Evolutionary conservation across 441 rosid genomes (phyloP).

Genomic region (Cnidoscolus chayamansa): DNA sequence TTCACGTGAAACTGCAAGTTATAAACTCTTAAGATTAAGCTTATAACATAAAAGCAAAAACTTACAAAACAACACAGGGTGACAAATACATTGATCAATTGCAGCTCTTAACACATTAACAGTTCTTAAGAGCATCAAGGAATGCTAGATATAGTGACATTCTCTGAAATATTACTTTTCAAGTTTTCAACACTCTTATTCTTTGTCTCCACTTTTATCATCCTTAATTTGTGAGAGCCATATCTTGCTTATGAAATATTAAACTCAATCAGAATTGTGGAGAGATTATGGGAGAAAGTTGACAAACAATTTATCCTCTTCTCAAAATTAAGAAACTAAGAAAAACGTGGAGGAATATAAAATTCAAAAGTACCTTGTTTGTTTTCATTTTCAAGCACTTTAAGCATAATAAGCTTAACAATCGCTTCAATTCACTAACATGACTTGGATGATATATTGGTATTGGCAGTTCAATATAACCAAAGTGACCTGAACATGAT

Average conservation of each 20-base stretch:
- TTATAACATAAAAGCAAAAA: slow-evolving; percentile 14
- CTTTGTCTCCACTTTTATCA: too few species aligned
- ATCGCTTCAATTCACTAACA: slow-evolving; percentile 62
- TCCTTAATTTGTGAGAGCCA: too few species aligned
- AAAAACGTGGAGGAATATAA: neutral
- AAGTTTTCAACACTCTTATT: too few species aligned
- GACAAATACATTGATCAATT: neutral
- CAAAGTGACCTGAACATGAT: slow-evolving; percentile 80
- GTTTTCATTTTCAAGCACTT: slow-evolving; percentile 81
- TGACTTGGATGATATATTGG: slow-evolving; percentile 93
- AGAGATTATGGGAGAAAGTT: too few species aligned
- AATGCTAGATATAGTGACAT: too few species aligned
- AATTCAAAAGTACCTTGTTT: slow-evolving; percentile 46
- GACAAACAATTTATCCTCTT: neutral
- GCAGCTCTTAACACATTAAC: neutral
- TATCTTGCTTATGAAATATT: too few species aligned
- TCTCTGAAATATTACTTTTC: too few species aligned
- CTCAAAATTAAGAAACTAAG: neutral
- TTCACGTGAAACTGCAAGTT: slow-evolving; percentile 50
- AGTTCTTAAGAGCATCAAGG: too few species aligned
- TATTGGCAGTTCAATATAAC: slow-evolving; percentile 74
- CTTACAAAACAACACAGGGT: neutral
- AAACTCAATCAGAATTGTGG: too few species aligned
- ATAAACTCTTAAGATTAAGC: slow-evolving; percentile 26
- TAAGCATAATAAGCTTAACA: slow-evolving; percentile 79